Evolutionary conservation across 139 green algal species (phyloP).

Genomic region (Tetradesmus obliquus): DNA sequence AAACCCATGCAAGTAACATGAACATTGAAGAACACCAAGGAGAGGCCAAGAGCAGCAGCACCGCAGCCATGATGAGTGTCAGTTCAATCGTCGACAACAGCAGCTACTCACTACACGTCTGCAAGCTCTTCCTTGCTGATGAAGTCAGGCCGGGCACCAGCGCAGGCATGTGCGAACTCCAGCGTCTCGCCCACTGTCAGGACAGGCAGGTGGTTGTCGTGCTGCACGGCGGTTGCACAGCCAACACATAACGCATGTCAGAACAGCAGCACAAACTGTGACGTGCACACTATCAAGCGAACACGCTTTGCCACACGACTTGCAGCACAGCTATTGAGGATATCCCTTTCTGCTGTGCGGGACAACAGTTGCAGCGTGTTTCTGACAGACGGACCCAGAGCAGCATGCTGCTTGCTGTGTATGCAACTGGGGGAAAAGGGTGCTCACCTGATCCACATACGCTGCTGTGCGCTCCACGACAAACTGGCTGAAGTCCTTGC

Average conservation of each 20-base stretch:
- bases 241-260: not conserved
- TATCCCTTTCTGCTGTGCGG: too few species aligned
- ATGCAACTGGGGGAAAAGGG: too few species aligned
- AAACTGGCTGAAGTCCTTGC: constrained; percentile 8
- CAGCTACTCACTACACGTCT: constrained; percentile 18
- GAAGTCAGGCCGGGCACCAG: constrained; percentile 4
- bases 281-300: too few species aligned
- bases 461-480: constrained; percentile 45
- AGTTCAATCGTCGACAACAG: not conserved
- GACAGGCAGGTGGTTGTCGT: constrained; percentile 24
- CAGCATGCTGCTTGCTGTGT: not conserved
- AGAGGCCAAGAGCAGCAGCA: not conserved
- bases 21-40: not conserved
- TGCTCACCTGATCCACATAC: constrained; percentile 33
- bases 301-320: too few species aligned
- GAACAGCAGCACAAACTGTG: not conserved
- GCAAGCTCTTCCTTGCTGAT: constrained; percentile 20
- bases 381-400: too few species aligned
- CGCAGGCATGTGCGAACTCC: constrained; percentile 37
- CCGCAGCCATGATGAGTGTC: too few species aligned
- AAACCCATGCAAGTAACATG: not conserved
- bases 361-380: too few species aligned
- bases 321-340: not conserved
- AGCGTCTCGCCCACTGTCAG: constrained; percentile 30
- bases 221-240: not conserved